These are phyloP conservation scores for Pyrus communis DNA, from an alignment of 306 rosid species.

Conservation along the genomic window DNA sequence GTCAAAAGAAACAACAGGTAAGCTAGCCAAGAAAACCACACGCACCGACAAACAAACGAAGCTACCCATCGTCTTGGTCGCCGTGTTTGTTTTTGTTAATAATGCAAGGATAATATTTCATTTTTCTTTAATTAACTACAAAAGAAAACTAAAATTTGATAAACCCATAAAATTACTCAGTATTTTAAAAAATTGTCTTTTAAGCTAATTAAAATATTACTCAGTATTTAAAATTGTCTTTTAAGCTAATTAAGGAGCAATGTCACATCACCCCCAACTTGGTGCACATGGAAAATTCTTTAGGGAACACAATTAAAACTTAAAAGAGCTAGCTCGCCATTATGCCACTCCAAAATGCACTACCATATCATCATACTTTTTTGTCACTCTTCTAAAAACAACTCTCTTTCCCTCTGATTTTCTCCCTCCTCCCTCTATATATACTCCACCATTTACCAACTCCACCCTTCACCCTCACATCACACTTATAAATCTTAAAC, in stretches of 20 bases:
- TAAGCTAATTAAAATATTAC: neutral
- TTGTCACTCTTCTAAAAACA: neutral
- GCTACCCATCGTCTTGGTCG: no score
- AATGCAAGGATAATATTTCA: neutral
- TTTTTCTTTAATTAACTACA: neutral
- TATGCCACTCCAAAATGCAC: neutral
- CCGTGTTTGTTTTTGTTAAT: neutral
- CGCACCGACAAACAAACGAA: no score
- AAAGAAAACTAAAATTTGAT: neutral
- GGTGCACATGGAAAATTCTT: constrained; percentile 13
- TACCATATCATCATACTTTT: neutral
- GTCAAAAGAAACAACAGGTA: no score
- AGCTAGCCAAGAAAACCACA: no score
- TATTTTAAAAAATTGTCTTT: no score
- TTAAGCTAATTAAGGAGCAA: neutral
- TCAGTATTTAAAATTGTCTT: no score
- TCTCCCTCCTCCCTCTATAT: constrained; percentile 1
- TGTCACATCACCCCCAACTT: constrained; percentile 4
- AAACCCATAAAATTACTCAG: neutral
- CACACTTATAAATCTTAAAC: neutral
- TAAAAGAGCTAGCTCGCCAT: constrained; percentile 5
- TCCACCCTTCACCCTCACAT: constrained; percentile 1
- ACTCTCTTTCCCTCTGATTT: neutral
- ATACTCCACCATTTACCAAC: neutral
- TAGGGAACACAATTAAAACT: constrained; percentile 15